phyloP scores from a whole-genome alignment of 2,329 filamentous ascomycete species.

The Elsinoe ampelina region DNA sequence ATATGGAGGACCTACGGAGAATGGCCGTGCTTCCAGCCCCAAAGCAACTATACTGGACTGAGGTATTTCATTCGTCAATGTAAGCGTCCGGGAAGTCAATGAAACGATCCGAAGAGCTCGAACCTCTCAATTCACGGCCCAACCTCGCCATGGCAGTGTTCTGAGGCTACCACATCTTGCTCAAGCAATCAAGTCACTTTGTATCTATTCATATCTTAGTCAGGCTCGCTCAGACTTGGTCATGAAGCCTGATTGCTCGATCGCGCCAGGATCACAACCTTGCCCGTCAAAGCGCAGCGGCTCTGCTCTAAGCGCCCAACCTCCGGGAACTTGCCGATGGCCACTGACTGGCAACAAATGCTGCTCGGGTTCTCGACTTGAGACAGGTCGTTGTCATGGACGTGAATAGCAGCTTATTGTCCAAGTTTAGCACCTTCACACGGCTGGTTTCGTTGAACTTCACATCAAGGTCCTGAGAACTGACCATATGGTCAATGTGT shows the following conservation, averaged over 20 bases:
- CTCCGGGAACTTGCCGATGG: conserved; percentile 2
- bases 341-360: background rate
- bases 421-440: background rate
- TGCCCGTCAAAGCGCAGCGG: conserved; percentile 12
- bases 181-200: conserved; percentile 4
- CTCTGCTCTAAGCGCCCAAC: conserved; percentile 12
- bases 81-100: background rate
- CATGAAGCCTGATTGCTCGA: background rate
- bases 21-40: background rate
- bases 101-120: conserved; percentile 10
- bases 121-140: background rate
- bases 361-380: background rate
- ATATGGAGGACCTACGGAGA: background rate
- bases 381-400: background rate
- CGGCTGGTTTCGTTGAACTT: background rate
- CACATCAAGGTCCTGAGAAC: background rate
- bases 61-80: background rate
- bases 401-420: background rate
- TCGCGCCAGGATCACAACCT: background rate
- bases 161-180: background rate
- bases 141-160: background rate
- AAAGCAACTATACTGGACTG: too few relatives aligned
- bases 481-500: conserved; percentile 2
- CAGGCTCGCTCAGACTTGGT: background rate
- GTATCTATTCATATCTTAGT: conserved; percentile 8